Evolutionary conservation across 2,329 filamentous ascomycete genomes (phyloP).

Genomic region (Colletotrichum liriopes): DNA sequence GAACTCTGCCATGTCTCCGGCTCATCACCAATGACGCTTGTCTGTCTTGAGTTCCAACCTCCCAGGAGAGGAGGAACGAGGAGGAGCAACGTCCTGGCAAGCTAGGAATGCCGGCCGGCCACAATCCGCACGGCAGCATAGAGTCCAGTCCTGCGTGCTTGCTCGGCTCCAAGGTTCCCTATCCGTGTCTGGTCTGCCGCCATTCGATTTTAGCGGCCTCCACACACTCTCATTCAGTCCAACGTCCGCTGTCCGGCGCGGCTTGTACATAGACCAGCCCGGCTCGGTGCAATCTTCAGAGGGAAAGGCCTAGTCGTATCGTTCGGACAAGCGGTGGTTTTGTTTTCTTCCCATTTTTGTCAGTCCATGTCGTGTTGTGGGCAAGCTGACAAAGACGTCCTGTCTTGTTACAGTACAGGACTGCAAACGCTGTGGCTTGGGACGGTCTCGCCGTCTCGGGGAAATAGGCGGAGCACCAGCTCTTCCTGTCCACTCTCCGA

Average conservation of each 20-base stretch:
- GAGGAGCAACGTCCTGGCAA: constrained; percentile 10
- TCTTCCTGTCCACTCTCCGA: background rate
- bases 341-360: constrained; percentile 3
- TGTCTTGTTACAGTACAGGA: background rate
- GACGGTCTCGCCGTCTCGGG: constrained; percentile 11
- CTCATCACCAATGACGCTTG: constrained; percentile 20
- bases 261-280: constrained; percentile 24
- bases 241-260: constrained; percentile 36
- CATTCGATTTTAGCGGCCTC: constrained; percentile 33
- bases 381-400: constrained; percentile 28
- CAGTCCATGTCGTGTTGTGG: constrained; percentile 17
- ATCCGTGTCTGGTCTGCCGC: constrained; percentile 27
- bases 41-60: constrained; percentile 20
- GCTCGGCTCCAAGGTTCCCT: background rate
- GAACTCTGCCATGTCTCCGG: background rate
- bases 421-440: constrained; percentile 9
- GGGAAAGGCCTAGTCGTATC: constrained; percentile 30
- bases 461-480: constrained; percentile 17
- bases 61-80: background rate
- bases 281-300: constrained; percentile 32
- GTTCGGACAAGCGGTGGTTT: constrained; percentile 19
- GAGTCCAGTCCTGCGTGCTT: background rate
- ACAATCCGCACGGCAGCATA: constrained; percentile 36
- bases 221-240: constrained; percentile 39
- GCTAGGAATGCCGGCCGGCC: constrained; percentile 36